These are phyloP conservation scores for Hibiscus mutabilis DNA, from an alignment of 345 rosid genomes.

Conservation along the genomic window DNA sequence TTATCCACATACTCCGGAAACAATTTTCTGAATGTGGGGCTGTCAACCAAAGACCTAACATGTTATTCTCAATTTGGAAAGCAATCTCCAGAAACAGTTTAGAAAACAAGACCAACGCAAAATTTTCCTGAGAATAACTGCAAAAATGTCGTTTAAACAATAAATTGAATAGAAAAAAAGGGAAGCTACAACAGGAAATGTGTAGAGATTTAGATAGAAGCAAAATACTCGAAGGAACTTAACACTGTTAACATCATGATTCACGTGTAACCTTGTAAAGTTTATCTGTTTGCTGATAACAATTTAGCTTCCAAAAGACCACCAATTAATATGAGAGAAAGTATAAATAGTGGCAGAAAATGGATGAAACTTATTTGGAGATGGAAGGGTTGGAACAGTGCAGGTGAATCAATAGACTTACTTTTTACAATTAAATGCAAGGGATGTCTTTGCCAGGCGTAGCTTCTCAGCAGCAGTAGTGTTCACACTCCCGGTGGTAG, in stretches of 20 bases:
- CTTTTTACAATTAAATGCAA: constrained; percentile 81
- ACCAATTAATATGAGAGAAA: neutral
- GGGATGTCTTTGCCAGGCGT: constrained; percentile 80
- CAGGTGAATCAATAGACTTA: constrained; percentile 32
- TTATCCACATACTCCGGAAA: constrained; percentile 91
- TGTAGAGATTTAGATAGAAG: neutral
- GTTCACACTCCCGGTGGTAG: constrained; percentile 91
- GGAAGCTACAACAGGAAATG: neutral
- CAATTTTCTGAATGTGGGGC: constrained; percentile 72
- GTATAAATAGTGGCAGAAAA: neutral
- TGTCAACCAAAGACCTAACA: constrained; percentile 22
- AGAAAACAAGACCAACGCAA: neutral
- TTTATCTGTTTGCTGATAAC: neutral
- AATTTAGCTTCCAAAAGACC: neutral
- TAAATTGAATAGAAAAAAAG: neutral
- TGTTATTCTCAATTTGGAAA: neutral
- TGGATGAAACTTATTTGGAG: neutral
- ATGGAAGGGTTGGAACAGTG: neutral
- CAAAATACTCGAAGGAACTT: neutral
- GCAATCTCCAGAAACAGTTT: neutral
- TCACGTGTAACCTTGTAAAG: neutral
- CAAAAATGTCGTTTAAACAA: neutral
- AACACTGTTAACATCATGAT: neutral
- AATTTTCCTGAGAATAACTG: neutral
- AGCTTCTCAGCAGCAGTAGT: constrained; percentile 76